A percentile compares a stretch with the other conserved stretches of the same genome.
phyloP scores from a whole-genome alignment of 208 protist genomes.

The Leishmania tarentolae region DNA sequence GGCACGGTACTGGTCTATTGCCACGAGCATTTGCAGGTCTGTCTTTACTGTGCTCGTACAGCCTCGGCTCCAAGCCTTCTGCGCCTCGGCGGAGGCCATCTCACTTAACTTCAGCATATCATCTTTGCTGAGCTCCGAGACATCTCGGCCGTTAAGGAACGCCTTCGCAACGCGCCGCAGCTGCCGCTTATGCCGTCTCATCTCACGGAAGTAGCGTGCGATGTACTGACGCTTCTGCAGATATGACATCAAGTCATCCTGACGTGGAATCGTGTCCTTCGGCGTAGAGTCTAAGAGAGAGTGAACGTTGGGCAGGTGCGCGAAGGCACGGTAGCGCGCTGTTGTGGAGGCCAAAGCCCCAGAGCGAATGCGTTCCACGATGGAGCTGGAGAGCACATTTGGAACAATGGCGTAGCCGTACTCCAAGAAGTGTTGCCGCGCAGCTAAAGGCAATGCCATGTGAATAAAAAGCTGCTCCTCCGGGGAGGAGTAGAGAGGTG shows the following conservation, averaged over 20 bases:
- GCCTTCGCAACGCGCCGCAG: constrained; percentile 33
- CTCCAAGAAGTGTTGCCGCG: constrained; percentile 75
- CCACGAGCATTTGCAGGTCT: constrained; percentile 78
- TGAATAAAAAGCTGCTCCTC: background rate
- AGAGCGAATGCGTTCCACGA: constrained; percentile 45
- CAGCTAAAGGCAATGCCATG: constrained; percentile 55
- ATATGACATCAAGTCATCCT: constrained; percentile 45
- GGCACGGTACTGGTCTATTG: constrained; percentile 80
- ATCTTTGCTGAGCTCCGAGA: constrained; percentile 58
- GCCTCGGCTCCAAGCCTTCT: constrained; percentile 40
- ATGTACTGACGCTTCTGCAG: constrained; percentile 67
- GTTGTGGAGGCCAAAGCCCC: constrained; percentile 48
- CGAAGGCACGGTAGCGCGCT: constrained; percentile 56
- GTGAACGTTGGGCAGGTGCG: constrained; percentile 72
- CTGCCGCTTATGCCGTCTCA: constrained; percentile 37
- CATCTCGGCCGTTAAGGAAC: constrained; percentile 58
- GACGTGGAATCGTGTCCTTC: constrained; percentile 58
- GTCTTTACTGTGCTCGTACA: constrained; percentile 76
- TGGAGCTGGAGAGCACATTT: constrained; percentile 29
- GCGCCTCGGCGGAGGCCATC: constrained; percentile 42
- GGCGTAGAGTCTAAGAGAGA: constrained; percentile 52
- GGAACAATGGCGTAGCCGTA: constrained; percentile 82
- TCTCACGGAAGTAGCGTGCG: constrained; percentile 47
- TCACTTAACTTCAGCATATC: constrained; percentile 79
- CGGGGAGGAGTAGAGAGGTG: background rate